Conservation (phyloP, 352 stramenopile species). For the Pythium phragmitis region DNA sequence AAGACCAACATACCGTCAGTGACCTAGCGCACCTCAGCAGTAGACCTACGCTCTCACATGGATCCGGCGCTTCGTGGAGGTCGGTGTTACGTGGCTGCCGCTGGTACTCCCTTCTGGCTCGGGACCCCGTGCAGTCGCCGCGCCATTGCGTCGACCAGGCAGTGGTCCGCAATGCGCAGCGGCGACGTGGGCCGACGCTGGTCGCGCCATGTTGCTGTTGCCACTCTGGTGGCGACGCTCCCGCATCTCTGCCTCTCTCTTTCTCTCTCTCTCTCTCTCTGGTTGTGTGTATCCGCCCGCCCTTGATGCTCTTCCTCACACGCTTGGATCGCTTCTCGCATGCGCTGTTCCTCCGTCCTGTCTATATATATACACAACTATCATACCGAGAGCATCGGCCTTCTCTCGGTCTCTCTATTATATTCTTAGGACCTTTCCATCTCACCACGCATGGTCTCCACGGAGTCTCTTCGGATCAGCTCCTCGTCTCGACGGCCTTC, state of each 20-base stretch:
- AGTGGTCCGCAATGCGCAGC: neutral
- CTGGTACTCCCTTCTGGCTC: constrained; percentile 5
- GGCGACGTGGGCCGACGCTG: constrained; percentile 6
- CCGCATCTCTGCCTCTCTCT: constrained; percentile 29
- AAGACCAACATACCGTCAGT: neutral
- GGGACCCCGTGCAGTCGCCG: constrained; percentile 10
- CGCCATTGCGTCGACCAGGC: neutral
- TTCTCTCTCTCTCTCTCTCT: neutral
- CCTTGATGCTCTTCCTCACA: neutral
- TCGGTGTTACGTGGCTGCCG: neutral
- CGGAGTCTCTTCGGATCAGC: neutral
- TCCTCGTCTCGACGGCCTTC: constrained; percentile 2
- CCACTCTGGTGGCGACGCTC: constrained; percentile 52
- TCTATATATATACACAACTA: neutral
- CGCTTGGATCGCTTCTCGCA: neutral
- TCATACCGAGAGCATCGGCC: neutral
- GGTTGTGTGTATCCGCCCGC: neutral
- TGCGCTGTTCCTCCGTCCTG: neutral
- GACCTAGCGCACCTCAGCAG: neutral
- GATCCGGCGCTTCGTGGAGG: constrained; percentile 12
- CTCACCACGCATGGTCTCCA: neutral
- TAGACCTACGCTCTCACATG: constrained; percentile 1
- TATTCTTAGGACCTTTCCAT: constrained; percentile 5
- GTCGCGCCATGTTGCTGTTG: constrained; percentile 43
- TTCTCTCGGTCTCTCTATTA: neutral